These are phyloP conservation scores for Colletotrichum tabaci DNA, from an alignment of 2,329 filamentous ascomycete genomes.

Conservation along the genomic window DNA sequence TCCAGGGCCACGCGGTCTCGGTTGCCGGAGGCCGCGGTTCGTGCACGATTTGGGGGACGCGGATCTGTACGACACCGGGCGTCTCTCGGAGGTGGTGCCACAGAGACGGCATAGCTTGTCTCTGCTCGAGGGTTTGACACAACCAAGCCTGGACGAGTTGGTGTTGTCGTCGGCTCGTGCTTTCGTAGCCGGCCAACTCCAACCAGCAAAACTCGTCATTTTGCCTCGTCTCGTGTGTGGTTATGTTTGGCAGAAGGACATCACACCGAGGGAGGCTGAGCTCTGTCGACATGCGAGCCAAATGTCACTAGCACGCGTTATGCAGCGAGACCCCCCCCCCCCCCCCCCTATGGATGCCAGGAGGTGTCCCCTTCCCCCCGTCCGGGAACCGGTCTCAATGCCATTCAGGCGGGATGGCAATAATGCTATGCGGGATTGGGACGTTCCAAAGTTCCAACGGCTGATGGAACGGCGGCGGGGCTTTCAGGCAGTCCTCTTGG, in stretches of 20 bases:
- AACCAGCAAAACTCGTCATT: neutral
- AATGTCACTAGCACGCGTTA: constrained; percentile 1
- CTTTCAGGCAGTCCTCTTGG: neutral
- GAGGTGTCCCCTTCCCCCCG: neutral
- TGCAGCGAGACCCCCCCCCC: neutral
- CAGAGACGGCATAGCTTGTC: neutral
- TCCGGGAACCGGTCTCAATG: neutral
- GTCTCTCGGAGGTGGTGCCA: constrained; percentile 1
- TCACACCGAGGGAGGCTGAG: neutral
- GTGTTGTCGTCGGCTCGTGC: neutral
- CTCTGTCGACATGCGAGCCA: neutral
- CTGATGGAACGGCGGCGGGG: neutral
- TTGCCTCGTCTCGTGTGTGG: constrained; percentile 9
- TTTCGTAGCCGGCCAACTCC: neutral
- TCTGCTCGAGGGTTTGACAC: neutral
- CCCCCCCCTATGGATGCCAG: neutral
- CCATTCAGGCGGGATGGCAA: neutral
- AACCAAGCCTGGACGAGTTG: neutral
- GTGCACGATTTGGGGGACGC: constrained; percentile 7
- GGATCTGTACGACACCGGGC: constrained; percentile 20
- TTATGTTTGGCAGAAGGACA: neutral
- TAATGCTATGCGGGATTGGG: neutral
- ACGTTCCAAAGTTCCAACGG: constrained; percentile 5
- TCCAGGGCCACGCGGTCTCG: neutral
- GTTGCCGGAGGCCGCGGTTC: neutral